phyloP scores from a whole-genome alignment of 768 basidiomycete species.

The Lactarius hengduanensis region DNA sequence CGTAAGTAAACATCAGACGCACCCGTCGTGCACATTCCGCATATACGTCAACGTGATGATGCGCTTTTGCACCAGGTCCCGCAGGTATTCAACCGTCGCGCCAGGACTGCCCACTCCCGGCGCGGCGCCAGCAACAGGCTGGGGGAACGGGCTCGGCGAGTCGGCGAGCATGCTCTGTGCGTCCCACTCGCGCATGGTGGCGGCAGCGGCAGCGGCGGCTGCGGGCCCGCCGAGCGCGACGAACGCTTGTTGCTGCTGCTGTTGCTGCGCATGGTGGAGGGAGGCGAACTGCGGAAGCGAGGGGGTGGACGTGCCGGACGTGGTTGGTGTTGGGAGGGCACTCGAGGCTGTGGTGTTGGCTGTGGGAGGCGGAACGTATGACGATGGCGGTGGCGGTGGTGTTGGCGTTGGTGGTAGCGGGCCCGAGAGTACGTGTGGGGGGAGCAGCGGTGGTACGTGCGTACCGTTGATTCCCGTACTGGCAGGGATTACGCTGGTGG shows the following conservation, averaged over 20 bases:
- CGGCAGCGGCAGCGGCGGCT: conserved; percentile 26
- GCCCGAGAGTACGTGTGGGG: neutral
- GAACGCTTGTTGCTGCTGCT: neutral
- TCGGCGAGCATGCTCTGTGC: conserved; percentile 63
- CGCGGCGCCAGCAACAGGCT: neutral
- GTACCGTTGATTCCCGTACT: neutral
- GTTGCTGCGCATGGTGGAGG: conserved; percentile 8
- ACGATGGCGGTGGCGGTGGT: conserved; percentile 1
- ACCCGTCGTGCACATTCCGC: conserved; percentile 86
- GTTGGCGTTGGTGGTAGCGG: neutral
- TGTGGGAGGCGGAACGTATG: conserved; percentile 1
- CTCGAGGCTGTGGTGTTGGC: conserved; percentile 26
- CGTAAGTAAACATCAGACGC: conserved; percentile 33
- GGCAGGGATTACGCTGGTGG: neutral
- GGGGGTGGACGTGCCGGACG: conserved; percentile 30
- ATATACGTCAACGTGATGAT: conserved; percentile 84
- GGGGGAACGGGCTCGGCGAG: conserved; percentile 17
- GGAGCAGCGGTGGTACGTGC: neutral
- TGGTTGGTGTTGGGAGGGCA: conserved; percentile 25
- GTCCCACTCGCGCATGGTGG: conserved; percentile 63
- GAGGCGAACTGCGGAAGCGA: conserved; percentile 27
- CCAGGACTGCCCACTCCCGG: conserved; percentile 38
- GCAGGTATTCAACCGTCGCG: conserved; percentile 73
- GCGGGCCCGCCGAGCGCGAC: neutral
- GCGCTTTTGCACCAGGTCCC: conserved; percentile 80